Evolutionary conservation across 75 land plant species (phyloP), one percentile per base, ranked within the genome.

Genomic region (Cupressus sempervirens): DNA sequence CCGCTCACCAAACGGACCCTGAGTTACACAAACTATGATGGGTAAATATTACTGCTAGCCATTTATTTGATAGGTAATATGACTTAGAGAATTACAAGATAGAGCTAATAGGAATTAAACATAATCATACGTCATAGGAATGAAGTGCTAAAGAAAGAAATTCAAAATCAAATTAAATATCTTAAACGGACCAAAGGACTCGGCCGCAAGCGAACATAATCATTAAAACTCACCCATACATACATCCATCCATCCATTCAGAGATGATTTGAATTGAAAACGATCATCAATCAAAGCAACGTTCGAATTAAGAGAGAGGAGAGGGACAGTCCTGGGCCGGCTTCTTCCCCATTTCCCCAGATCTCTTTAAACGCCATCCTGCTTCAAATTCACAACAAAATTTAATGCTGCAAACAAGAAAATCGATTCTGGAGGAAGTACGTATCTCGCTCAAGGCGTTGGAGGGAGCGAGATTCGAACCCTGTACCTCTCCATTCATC

Each of bases 221-320:
- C n/a, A 38, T 38, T 38, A 38, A 38, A 38, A 38, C 40, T 38
- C 40, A 1, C 2, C 1, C 40, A 18, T 18, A 56, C 16, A 16
- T 20, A 29, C 74, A 70, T 70, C 12, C 74, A 70, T 70, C 6
- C 74, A 70, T 70, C 3, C 72, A 67, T 67, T 10, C 72, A 68
- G 9, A n/a, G 12, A 29, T 70, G 3, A 29, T 29, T 70, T 58
- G 67, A 58, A 58, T 58, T 58, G 7, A 20, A 58, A 26, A 58
- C 13, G 32, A 70, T 70, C 74, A 70, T 70, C 74, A 29, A 70
- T 32, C 35, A 35, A 30, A 2, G 32, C 74, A 70, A 70, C 74
- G 74, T 70, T 70, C 74, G 74, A 70, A 10, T 70, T 12, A 35
- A 70, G 67, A 58, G 67, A 70, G 73, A 70, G 74, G 74, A 70